These are phyloP conservation scores for Kazachstania martiniae DNA, from an alignment of 805 yeast species.

Conservation along the genomic window DNA sequence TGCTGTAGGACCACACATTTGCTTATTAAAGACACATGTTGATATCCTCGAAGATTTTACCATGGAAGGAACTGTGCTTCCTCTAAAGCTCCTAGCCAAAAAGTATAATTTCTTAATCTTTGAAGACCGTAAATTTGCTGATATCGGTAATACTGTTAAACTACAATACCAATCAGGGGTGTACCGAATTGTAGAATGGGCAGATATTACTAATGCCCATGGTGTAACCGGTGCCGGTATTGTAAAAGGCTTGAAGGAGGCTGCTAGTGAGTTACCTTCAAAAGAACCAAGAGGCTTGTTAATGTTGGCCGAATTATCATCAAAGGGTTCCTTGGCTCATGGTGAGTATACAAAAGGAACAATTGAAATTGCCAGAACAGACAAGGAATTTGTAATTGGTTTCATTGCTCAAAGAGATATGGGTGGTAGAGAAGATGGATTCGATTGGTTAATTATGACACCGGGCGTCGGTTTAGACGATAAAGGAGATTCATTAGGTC, in stretches of 20 bases:
- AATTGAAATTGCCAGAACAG: constrained; percentile 79
- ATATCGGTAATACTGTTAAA: constrained; percentile 95
- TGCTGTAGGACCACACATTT: constrained; percentile 79
- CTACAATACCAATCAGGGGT: constrained; percentile 88
- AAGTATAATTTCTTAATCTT: constrained; percentile 85
- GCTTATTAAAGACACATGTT: constrained; percentile 87
- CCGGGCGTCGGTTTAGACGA: constrained; percentile 98
- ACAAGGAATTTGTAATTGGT: constrained; percentile 87
- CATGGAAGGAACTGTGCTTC: constrained; percentile 66
- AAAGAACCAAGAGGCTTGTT: constrained; percentile 77
- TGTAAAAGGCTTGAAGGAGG: constrained; percentile 77
- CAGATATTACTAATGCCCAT: constrained; percentile 95
- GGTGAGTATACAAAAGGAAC: constrained; percentile 86
- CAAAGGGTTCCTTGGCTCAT: constrained; percentile 85
- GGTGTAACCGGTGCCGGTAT: constrained; percentile 95
- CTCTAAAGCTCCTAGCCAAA: constrained; percentile 58
- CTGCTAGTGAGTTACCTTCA: constrained; percentile 48
- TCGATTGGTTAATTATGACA: constrained; percentile 93
- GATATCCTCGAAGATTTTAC: constrained; percentile 87
- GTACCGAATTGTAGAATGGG: constrained; percentile 83
- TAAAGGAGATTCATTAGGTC: constrained; percentile 91
- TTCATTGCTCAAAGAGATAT: constrained; percentile 88
- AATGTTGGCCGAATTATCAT: constrained; percentile 92
- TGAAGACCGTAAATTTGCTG: constrained; percentile 97
- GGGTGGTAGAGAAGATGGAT: constrained; percentile 75